Conservation (phyloP, 1,284 basidiomycete genomes). For the Trichosporon sp. region DNA sequence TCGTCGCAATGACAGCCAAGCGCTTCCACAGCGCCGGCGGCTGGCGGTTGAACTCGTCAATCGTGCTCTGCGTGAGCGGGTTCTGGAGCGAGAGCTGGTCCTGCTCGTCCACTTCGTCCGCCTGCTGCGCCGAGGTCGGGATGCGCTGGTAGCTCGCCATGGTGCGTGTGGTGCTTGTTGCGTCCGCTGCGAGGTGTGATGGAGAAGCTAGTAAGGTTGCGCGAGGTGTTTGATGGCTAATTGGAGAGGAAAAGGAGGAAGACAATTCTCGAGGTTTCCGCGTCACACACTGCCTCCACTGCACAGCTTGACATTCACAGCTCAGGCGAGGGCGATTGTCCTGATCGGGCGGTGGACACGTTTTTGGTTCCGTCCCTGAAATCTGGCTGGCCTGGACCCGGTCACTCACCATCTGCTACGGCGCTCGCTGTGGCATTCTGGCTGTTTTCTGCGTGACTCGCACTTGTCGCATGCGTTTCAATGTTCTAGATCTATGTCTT, state of each 20-base stretch:
- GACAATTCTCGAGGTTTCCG: neutral
- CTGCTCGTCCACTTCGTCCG: slow-evolving; percentile 2
- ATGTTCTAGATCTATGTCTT: too few relatives aligned
- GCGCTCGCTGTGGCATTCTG: too few relatives aligned
- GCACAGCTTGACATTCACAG: too few relatives aligned
- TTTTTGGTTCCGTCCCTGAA: neutral
- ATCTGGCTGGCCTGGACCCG: neutral
- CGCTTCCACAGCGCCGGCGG: slow-evolving; percentile 45
- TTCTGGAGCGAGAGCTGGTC: slow-evolving; percentile 12
- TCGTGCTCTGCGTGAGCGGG: slow-evolving; percentile 12
- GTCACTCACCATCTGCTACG: too few relatives aligned
- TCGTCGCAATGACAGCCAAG: slow-evolving; percentile 24
- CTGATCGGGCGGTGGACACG: neutral
- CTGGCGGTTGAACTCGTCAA: slow-evolving; percentile 41
- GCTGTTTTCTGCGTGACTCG: too few relatives aligned
- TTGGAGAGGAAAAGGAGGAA: neutral
- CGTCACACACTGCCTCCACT: neutral
- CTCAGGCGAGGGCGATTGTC: too few relatives aligned
- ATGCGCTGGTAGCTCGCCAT: slow-evolving; percentile 18
- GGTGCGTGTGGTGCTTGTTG: neutral
- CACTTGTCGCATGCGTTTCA: too few relatives aligned
- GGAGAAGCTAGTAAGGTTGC: neutral
- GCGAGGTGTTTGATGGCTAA: too few relatives aligned
- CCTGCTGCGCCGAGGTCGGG: slow-evolving; percentile 9
- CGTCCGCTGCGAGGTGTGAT: neutral